Percentiles rank a stretch among this genome's conserved stretches.
Evolutionary conservation across 805 yeast species (phyloP).

Genomic region (Lipomyces lipofer): DNA sequence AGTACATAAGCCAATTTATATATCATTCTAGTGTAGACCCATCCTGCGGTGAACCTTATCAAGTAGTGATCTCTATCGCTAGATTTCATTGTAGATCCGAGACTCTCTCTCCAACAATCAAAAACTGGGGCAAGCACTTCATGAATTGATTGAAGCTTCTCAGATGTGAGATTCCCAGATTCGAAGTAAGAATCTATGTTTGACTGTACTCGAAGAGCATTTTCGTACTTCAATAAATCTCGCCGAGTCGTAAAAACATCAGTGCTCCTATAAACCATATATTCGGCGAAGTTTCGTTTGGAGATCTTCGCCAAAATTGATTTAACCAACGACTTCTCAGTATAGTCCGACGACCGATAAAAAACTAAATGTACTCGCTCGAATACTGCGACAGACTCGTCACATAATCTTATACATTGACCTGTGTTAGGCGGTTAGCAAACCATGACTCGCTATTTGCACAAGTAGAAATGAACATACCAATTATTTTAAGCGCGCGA

Average conservation of each 20-base stretch:
- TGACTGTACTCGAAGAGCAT: constrained; percentile 16
- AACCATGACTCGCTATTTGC: too few species aligned
- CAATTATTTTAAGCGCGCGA: constrained; percentile 12
- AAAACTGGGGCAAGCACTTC: constrained; percentile 12
- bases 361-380: constrained; percentile 27
- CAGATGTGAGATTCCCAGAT: background rate
- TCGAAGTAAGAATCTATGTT: constrained; percentile 18
- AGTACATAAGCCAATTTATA: constrained; percentile 25
- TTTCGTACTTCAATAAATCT: constrained; percentile 28
- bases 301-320: constrained; percentile 22
- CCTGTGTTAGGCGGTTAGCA: too few species aligned
- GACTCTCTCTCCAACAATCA: constrained; percentile 11
- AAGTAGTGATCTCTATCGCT: constrained; percentile 22
- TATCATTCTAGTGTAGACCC: constrained; percentile 25
- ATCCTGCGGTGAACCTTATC: constrained; percentile 28
- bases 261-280: constrained; percentile 23
- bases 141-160: background rate
- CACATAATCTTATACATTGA: constrained; percentile 18
- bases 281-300: constrained; percentile 23
- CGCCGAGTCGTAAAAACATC: constrained; percentile 26
- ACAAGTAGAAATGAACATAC: too few species aligned
- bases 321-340: constrained; percentile 20
- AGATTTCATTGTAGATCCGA: background rate
- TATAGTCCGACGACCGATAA: constrained; percentile 16
- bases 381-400: constrained; percentile 10